phyloP scores from a whole-genome alignment of 805 yeast genomes.

The Metschnikowia similis region DNA sequence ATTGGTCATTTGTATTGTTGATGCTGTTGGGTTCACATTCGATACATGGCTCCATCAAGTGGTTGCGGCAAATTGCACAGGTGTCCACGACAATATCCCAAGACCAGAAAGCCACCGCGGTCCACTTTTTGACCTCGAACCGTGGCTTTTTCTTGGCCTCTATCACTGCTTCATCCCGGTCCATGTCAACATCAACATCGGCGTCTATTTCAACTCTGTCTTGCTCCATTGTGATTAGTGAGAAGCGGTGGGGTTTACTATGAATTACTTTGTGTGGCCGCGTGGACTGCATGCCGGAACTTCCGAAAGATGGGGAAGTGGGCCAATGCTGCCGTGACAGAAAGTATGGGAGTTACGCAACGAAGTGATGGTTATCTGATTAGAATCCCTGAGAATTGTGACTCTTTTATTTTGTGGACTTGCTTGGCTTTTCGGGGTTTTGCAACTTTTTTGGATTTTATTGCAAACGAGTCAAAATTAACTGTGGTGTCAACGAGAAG shows the following conservation, averaged over 20 bases:
- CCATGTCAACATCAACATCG: conserved; percentile 7
- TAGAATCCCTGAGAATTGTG: too few relatives aligned
- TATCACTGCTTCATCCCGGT: conserved; percentile 18
- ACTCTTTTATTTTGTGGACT: too few relatives aligned
- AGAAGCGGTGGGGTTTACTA: neutral
- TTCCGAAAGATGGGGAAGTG: too few relatives aligned
- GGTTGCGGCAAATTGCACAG: conserved; percentile 97
- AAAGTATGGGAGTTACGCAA: neutral
- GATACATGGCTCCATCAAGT: conserved; percentile 96
- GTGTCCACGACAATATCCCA: conserved; percentile 94
- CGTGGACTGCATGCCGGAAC: neutral
- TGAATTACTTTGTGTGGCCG: neutral
- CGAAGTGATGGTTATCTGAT: too few relatives aligned
- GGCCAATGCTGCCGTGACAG: neutral
- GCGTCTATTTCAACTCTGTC: conserved; percentile 5
- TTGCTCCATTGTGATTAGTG: conserved; percentile 1
- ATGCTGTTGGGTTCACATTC: conserved; percentile 88
- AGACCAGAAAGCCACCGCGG: conserved; percentile 99
- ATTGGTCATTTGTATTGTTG: conserved; percentile 55
- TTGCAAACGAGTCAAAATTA: too few relatives aligned
- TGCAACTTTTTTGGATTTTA: too few relatives aligned
- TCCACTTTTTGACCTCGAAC: conserved; percentile 96
- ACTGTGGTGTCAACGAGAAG: too few relatives aligned
- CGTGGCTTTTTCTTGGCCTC: conserved; percentile 49
- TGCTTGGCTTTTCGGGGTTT: too few relatives aligned